Base-by-base conservation (phyloP, 495 filamentous ascomycete species). In the Aspergillus ostianus region DNA sequence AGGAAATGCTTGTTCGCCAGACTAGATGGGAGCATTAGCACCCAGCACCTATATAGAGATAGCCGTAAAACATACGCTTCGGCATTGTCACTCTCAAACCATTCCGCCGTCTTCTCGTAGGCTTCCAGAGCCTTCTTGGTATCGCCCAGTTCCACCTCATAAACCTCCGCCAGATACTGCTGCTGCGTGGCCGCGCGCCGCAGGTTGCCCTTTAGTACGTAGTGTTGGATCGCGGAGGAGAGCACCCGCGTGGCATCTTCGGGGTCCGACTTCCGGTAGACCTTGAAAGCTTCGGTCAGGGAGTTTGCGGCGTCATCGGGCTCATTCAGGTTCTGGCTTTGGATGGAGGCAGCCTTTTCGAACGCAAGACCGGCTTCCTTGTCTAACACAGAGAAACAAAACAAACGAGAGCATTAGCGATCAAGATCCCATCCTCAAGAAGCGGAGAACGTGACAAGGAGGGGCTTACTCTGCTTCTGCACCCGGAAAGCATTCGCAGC, bases 1-100 rank as follows among this genome's bases (percentile, higher is more conserved):
- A 97, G 81, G 74, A 80, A 92, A 55, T 91, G 82, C 76, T 96
- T 96, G 77, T 95, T 97, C 29, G 93, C 92, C 18, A 93, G 82
- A 52, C 89, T 89, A 68, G 9, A 47, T 5, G 27, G 19, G 7
- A 17, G 2, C 21, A 20, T 55, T 50, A 68, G 47, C 55, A 55
- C 51, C 21, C 21, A 21, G n/a, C 23, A 56, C 36, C 21, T n/a
- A 13, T 23, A 4, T 30, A 5, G 6, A 47, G 47, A 58, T 21
- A 15, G 53, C 17, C 5, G 17, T 26, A 20, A 23, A 10, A 59
- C 87, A 64, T 84, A 93, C 85, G 91, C 91, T 63, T 86, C 84
- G n/a, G 90, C 90, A 76, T 91, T 88, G 66, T 96, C 92, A 56
- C 80, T 81, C 67, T 94, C 90, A 67, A 87, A 98, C 90, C 91